These are phyloP conservation scores for Discostella stelligera DNA, from an alignment of 352 stramenopile genomes.

Conservation along the genomic window DNA sequence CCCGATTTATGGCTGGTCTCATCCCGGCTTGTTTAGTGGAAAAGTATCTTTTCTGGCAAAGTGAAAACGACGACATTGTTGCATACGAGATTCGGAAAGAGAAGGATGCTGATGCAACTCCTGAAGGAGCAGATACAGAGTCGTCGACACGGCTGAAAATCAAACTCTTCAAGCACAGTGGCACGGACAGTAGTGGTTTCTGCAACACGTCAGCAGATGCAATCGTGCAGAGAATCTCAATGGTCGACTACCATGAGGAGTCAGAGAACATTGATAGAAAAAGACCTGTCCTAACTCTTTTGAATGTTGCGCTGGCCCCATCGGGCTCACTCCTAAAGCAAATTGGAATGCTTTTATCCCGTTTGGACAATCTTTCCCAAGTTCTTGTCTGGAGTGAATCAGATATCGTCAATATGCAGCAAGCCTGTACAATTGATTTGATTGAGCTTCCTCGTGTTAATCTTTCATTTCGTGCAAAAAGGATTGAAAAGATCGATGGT, in stretches of 20 bases:
- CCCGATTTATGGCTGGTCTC: constrained; percentile 90
- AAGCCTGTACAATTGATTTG: constrained; percentile 86
- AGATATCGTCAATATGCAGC: constrained; percentile 61
- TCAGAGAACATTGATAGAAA: constrained; percentile 70
- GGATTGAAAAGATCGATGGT: constrained; percentile 72
- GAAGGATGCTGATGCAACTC: constrained; percentile 77
- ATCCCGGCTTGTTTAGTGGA: constrained; percentile 93
- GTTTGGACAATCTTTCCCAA: constrained; percentile 95
- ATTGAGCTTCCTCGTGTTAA: constrained; percentile 97
- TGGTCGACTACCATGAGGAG: constrained; percentile 69
- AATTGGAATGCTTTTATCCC: constrained; percentile 89
- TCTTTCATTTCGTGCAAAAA: constrained; percentile 89
- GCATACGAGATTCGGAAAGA: constrained; percentile 88
- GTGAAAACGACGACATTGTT: constrained; percentile 91
- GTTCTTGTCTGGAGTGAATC: constrained; percentile 93
- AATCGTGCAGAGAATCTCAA: constrained; percentile 76
- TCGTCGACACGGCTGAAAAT: constrained; percentile 79
- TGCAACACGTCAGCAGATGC: constrained; percentile 82
- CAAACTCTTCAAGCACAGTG: constrained; percentile 70
- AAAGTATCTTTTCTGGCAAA: constrained; percentile 96
- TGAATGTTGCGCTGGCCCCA: constrained; percentile 91
- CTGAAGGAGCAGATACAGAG: constrained; percentile 63
- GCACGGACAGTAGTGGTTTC: constrained; percentile 81
- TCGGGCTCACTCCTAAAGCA: constrained; percentile 83
- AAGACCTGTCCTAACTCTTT: constrained; percentile 84